Evolutionary conservation across 768 basidiomycete genomes (phyloP), one percentile per base, ranked within the genome.

Genomic region (Pleurotus sapidus): DNA sequence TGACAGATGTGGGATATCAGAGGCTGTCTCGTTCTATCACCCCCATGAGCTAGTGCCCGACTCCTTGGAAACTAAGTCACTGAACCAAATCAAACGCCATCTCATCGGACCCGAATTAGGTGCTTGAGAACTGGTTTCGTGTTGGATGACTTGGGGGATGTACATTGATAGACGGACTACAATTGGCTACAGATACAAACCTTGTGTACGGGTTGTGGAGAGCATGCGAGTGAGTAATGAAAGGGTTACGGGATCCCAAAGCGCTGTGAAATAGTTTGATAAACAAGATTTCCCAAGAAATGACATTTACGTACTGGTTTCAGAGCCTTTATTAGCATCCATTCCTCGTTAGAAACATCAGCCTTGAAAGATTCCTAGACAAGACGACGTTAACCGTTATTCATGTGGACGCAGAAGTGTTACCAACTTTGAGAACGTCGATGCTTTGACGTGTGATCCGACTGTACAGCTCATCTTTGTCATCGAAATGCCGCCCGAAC

Each of bases 401-500:
- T 24, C 54, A 40, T 4, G 55, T 45, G 25, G 40, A 45, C 20
- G 12, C 46, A 30, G 24, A 15, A 58, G 23, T 53, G 34, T 37
- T n/a, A 56, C 64, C 38, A 65, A 91, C 87, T 89, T 98, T 98
- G 46, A 98, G 80, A 7, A 95, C 91, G 70, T 98, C 97, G 61
- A 99, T 98, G 64, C 92, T 95, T 71, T 88, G 87, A 47, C 96
- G 84, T 34, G 92, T 90, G 68, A 99, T 89, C 59, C 90, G 89
- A 54, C 93, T 95, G 53, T 95, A 79, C 39, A 98, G 70, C 64
- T 98, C 97, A 69, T 98, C 95, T 73, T 96, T 92, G 46, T 98
- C 95, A 65, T 91, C 89, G 67, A 95, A 98, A 73, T 98, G 96
- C 63, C 95, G 86, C 4, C 95, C 95, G 67, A 91, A 98, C 86